phyloP scores from a whole-genome alignment of 768 basidiomycete genomes.

The Roridomyces roridus region DNA sequence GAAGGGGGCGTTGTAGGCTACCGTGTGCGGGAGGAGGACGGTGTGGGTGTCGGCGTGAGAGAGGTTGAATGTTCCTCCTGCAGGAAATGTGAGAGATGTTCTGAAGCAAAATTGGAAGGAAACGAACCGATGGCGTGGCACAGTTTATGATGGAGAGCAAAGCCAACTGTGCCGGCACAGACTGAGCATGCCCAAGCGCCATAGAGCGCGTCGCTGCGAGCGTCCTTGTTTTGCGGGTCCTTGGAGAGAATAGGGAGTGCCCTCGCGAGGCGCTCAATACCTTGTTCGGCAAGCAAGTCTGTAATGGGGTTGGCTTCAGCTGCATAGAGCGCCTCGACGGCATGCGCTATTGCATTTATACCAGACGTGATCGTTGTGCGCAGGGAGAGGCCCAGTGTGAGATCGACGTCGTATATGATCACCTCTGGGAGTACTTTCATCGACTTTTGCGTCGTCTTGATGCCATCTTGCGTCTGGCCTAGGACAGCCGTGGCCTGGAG shows the following conservation, averaged over 20 bases:
- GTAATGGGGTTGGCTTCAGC: slow-evolving; percentile 43
- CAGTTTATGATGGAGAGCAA: slow-evolving; percentile 48
- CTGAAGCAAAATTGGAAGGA: slow-evolving; percentile 24
- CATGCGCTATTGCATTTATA: slow-evolving; percentile 49
- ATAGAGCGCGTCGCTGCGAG: slow-evolving; percentile 40
- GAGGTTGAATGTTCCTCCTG: slow-evolving; percentile 46
- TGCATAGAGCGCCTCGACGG: slow-evolving; percentile 47
- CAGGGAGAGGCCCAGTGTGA: slow-evolving; percentile 42
- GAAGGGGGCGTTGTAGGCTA: slow-evolving; percentile 45
- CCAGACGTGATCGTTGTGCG: slow-evolving; percentile 43
- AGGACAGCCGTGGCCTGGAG: slow-evolving; percentile 42
- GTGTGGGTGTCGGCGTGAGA: slow-evolving; percentile 51
- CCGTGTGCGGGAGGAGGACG: slow-evolving; percentile 46
- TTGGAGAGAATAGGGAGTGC: slow-evolving; percentile 37
- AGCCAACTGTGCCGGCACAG: slow-evolving; percentile 40
- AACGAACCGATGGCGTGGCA: slow-evolving; percentile 42
- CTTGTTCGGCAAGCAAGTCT: slow-evolving; percentile 41
- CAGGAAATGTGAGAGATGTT: background rate
- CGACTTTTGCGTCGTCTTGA: slow-evolving; percentile 45
- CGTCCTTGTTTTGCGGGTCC: slow-evolving; percentile 33
- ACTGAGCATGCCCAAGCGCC: slow-evolving; percentile 46
- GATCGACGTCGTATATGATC: slow-evolving; percentile 47
- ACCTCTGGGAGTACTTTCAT: slow-evolving; percentile 44
- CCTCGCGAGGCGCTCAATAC: slow-evolving; percentile 37
- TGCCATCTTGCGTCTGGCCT: slow-evolving; percentile 45